Base-by-base conservation (phyloP, 306 rosid genomes). In the Rosa rugosa region DNA sequence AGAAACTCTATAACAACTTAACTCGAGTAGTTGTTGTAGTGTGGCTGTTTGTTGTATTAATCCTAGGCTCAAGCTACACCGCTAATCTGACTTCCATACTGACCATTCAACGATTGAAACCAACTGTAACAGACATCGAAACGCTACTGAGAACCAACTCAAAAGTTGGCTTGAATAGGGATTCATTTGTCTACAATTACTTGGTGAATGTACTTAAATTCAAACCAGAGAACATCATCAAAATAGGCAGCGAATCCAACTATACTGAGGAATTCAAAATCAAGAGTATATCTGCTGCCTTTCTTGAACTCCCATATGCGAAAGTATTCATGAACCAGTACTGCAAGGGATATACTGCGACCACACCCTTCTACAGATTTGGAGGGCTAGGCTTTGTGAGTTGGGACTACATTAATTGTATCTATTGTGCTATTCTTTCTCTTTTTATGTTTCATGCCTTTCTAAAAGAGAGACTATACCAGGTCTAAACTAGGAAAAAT, bases 331-430 rank as follows among this genome's bases (percentile, higher is more conserved):
- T 85, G 65, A 84, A 79, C 63, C 34, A 72, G 34, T 78, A 82
- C 80, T 91, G 96, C 89, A 79, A 77, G 14, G 83, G 63, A 17
- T 89, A 72, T 76, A 78, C 87, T 25, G 68, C 81, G 75, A 72
- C 76, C 36, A 63, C 72, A 41, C 81, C 85, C 41, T 27, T 73
- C 63, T 9, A 11, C 63, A 89, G 86, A 85, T 89, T 81, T 79
- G 96, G 93, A 77, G 96, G 96, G 69, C 77, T 86, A 12, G 93
- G 87, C 78, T 91, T 91, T 87, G 93, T 89, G 77, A 84, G 96
- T 79, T 40, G 20, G 75, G 20, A 68, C 51, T 38, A 2, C 14
- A 25, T 31, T n/a, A n/a, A n/a, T n/a, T n/a, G n/a, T n/a, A n/a
- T 27, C 31, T 27, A 0, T 36, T 25, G 13, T 12, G 16, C n/a